Evolutionary conservation across 176 grass and related monocot genomes (phyloP), one percentile per base, ranked within the genome.

Genomic region (Oropetium thomaeum): DNA sequence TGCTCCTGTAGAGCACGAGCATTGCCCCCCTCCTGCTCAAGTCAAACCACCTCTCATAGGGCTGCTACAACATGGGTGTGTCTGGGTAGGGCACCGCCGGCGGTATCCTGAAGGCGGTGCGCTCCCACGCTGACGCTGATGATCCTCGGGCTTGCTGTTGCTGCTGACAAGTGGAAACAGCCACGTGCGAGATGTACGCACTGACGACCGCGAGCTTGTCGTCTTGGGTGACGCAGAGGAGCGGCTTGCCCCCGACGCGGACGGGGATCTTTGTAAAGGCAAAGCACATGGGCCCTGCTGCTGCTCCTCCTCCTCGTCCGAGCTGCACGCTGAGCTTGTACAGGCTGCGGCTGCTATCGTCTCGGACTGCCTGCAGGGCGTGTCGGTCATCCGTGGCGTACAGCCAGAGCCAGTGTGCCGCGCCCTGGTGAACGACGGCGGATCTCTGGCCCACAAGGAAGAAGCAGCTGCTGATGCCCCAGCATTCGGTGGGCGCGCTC

Each of bases 61-160:
- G 16, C 7, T 34, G 5, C 5, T n/a, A n/a, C n/a, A n/a, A n/a
- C n/a, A n/a, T n/a, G n/a, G n/a, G n/a, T n/a, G n/a, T n/a, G n/a
- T n/a, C n/a, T n/a, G 14, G 1, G 27, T 2, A 1, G 8, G 19
- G 61, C 61, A 11, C 16, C 3, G 19, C 13, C 10, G 3, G 1
- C 26, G n/a, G n/a, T n/a, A 79, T 79, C 65, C n/a, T n/a, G n/a
- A n/a, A 60, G 37, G 26, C 45, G 65, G 60, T 19, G 26, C 27
- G 37, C 19, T 69, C 27, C 65, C 77, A 78, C 4, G 12, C n/a
- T 1, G 0, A 47, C 26, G 1, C 30, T n/a, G n/a, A 42, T 12
- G 10, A 2, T 11, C 59, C 25, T 31, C 31, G 20, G n/a, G n/a
- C n/a, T n/a, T n/a, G n/a, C n/a, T n/a, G n/a, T n/a, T 55, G 26